Evolutionary conservation across 1,284 basidiomycete species (phyloP).

Genomic region (Tilletia horrida): DNA sequence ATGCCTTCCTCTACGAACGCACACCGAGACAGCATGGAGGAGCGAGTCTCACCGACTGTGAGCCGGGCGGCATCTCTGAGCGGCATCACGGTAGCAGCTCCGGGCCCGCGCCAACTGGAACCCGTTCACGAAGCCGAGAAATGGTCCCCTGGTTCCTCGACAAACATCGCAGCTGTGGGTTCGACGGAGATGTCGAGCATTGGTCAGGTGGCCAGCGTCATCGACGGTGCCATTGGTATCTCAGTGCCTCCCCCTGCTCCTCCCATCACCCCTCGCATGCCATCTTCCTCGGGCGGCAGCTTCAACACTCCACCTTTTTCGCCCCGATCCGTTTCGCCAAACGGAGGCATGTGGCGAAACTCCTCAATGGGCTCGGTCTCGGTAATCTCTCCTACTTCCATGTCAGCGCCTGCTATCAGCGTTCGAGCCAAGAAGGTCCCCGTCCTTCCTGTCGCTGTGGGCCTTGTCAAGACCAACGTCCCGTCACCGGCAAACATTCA

Average conservation of each 20-base stretch:
- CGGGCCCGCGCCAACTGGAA: too few relatives aligned
- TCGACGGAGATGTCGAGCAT: background rate
- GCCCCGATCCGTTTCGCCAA: background rate
- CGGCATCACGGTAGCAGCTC: background rate
- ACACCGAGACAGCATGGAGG: background rate
- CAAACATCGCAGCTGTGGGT: background rate
- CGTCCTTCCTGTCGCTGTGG: background rate
- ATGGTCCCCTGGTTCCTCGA: background rate
- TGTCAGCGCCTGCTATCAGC: constrained; percentile 6
- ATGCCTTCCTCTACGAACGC: background rate
- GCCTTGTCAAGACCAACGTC: background rate
- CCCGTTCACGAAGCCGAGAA: too few relatives aligned
- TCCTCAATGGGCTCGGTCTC: background rate
- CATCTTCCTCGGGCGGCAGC: background rate
- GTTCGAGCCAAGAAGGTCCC: constrained; percentile 2
- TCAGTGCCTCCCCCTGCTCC: background rate
- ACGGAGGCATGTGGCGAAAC: background rate
- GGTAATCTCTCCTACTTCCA: background rate
- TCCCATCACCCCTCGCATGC: background rate
- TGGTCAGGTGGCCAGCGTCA: constrained; percentile 2
- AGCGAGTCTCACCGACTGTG: background rate
- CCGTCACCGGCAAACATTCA: too few relatives aligned
- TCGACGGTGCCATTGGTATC: too few relatives aligned
- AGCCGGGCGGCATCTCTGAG: background rate
- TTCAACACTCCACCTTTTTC: background rate